Percentiles rank a stretch among this genome's conserved stretches.
phyloP scores from a whole-genome alignment of 2,329 filamentous ascomycete genomes.

The Ophiobolus disseminans region DNA sequence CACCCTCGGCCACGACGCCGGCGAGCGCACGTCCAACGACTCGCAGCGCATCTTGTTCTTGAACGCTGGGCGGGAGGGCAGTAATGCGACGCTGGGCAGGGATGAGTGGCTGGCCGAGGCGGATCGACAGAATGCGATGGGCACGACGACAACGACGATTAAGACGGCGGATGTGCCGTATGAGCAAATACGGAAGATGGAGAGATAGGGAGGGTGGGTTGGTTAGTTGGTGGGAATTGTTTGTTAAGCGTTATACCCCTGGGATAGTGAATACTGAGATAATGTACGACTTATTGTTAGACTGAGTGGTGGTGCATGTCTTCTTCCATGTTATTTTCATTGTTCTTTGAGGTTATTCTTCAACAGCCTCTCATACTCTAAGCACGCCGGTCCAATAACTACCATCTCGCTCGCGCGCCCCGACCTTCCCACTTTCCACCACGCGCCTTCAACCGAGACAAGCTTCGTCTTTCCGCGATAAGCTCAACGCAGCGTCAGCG shows the following conservation, averaged over 20 bases:
- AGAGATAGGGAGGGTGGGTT: not conserved
- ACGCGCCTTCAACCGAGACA: not conserved
- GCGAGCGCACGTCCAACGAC: slow-evolving; percentile 32
- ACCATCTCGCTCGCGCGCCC: no score
- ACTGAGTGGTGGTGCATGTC: no score
- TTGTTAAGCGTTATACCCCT: not conserved
- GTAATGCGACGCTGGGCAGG: slow-evolving; percentile 6
- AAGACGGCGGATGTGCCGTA: slow-evolving; percentile 1
- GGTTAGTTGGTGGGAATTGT: not conserved
- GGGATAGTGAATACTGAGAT: no score
- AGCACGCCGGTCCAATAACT: no score
- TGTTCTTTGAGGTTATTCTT: no score
- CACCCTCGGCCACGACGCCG: slow-evolving; percentile 15
- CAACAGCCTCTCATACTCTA: no score
- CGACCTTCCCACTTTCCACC: no score
- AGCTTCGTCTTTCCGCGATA: not conserved
- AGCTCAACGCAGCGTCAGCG: slow-evolving; percentile 8
- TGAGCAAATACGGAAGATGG: slow-evolving; percentile 7
- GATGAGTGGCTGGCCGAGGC: slow-evolving; percentile 30
- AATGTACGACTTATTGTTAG: no score
- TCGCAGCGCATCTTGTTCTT: slow-evolving; percentile 26
- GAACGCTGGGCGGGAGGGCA: not conserved
- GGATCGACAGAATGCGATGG: slow-evolving; percentile 17
- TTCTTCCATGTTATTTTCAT: no score
- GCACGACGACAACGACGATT: slow-evolving; percentile 20